Evolutionary conservation across 108 stramenopile genomes (phyloP), one percentile per base, ranked within the genome.

Genomic region (Hondaea fermentalgiana): DNA sequence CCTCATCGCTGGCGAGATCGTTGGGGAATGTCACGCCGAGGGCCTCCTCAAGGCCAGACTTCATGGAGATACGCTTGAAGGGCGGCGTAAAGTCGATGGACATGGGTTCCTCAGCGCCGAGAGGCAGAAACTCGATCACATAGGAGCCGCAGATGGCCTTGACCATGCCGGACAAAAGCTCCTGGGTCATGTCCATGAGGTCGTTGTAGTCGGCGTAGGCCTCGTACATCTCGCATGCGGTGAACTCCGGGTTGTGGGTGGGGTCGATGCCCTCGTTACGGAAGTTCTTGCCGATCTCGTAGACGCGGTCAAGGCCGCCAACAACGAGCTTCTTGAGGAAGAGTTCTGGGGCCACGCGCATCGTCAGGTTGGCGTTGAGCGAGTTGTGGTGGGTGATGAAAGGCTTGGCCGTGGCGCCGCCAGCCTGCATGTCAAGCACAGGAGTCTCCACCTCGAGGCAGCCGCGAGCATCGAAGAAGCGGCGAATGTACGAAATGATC

Each of bases 181-280:
- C 96, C 91, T 99, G 98, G 29, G 97, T 98, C 97, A 98, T 98
- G 88, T 94, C 92, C 97, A 99, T 98, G 44, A 99, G 94, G 89
- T 99, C 99, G 55, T 99, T 91, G 96, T 99, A 99, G 93, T 99
- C 99, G 21, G 97, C 99, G 90, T 99, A 99, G 58, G 99, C 99
- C 95, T 96, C 93, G 92, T 99, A 99, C 64, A 98, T 98, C 93
- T 99, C 99, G 89, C 97, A 96, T 3, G 99, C 98, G 69, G 99
- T 99, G 93, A 99, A 99, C 93, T 99, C 99, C 23, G 99, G 99
- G 89, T 99, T 99, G 96, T 99, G 99, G 5, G 99, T 99, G 83
- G 98, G 91, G 93, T 99, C 99, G 90, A 99, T 99, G 45, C 98
- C 98, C 91, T 99, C 99, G 90, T 99, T 99, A 42, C 99, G 97